Evolutionary conservation across 2,329 filamentous ascomycete genomes (phyloP).

Genomic region (Botrytis elliptica): DNA sequence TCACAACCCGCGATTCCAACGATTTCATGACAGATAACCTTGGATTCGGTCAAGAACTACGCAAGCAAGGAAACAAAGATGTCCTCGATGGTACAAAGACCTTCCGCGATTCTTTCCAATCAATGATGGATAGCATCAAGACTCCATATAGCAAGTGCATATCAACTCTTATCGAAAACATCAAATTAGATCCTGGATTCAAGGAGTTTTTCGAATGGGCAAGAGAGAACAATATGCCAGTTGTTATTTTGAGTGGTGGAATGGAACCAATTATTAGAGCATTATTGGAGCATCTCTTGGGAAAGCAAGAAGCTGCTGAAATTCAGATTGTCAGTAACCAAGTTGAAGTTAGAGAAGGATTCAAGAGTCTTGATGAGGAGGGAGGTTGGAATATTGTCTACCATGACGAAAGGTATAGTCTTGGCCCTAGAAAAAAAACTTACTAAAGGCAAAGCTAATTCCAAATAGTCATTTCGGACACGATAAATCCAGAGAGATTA

Average conservation of each 20-base stretch:
- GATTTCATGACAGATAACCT: constrained; percentile 84
- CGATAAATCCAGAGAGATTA: constrained; percentile 90
- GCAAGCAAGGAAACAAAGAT: constrained; percentile 70
- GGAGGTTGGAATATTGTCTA: constrained; percentile 86
- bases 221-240: constrained; percentile 77
- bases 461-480: constrained; percentile 68
- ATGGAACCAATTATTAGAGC: constrained; percentile 91
- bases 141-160: constrained; percentile 82
- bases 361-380: constrained; percentile 71
- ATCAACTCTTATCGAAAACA: constrained; percentile 72
- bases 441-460: background rate
- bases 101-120: constrained; percentile 84
- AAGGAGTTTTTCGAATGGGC: constrained; percentile 84
- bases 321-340: constrained; percentile 92
- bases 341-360: constrained; percentile 61
- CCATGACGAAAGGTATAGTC: constrained; percentile 73
- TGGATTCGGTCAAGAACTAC: constrained; percentile 73
- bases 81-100: constrained; percentile 68
- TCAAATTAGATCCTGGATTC: constrained; percentile 87
- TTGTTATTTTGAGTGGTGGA: constrained; percentile 87
- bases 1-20: constrained; percentile 70
- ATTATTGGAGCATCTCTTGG: constrained; percentile 75
- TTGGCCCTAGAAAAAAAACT: background rate
- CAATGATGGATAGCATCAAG: constrained; percentile 87
- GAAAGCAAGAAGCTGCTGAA: constrained; percentile 66